phyloP scores from a whole-genome alignment of 2,329 filamentous ascomycete species.

The Aspergillus versicolor region DNA sequence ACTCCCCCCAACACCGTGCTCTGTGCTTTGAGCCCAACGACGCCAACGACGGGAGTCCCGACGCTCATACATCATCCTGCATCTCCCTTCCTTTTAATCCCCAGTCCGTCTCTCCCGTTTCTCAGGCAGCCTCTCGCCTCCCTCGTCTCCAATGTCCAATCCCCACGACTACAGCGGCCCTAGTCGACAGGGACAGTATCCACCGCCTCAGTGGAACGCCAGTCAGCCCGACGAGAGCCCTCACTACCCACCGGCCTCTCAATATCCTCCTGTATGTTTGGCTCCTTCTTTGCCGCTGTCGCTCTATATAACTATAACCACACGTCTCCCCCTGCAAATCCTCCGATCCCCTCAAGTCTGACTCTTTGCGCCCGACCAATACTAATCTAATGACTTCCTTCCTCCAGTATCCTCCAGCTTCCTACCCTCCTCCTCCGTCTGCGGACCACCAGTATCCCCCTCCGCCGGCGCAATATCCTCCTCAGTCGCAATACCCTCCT shows the following conservation, averaged over 20 bases:
- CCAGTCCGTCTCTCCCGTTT: conserved; percentile 19
- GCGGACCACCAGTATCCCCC: conserved; percentile 33
- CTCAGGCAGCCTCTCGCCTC: conserved; percentile 22
- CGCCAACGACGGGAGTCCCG: conserved; percentile 8
- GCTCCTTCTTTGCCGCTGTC: background rate
- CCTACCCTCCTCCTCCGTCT: conserved; percentile 34
- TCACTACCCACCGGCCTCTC: conserved; percentile 33
- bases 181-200: conserved; percentile 47
- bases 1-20: conserved; percentile 15
- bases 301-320: background rate
- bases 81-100: conserved; percentile 21
- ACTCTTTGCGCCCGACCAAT: background rate
- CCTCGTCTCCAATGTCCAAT: conserved; percentile 41
- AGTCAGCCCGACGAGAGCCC: conserved; percentile 40
- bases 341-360: conserved; percentile 1
- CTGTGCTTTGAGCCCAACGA: conserved; percentile 15
- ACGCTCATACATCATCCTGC: conserved; percentile 31
- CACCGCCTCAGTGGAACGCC: conserved; percentile 42
- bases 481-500: conserved; percentile 37
- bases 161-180: conserved; percentile 42
- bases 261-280: conserved; percentile 40
- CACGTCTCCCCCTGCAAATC: background rate
- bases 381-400: conserved; percentile 1
- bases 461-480: conserved; percentile 37
- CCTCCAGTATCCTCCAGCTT: conserved; percentile 32